These are phyloP conservation scores for Solanum paucissectum DNA, from an alignment of 257 asterid genomes.

Conservation along the genomic window DNA sequence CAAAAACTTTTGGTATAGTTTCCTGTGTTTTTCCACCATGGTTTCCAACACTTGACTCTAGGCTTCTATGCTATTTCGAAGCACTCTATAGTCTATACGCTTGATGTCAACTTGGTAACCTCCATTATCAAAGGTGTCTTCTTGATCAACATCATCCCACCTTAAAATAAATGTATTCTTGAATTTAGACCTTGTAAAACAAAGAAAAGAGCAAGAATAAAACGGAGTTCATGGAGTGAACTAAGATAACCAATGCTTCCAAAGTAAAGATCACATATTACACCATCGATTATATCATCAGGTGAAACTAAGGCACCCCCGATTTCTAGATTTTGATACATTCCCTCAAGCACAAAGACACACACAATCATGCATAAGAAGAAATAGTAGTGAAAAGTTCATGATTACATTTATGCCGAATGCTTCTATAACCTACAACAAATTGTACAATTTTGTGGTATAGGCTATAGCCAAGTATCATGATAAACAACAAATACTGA, in stretches of 20 bases:
- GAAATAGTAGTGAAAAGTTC: background rate
- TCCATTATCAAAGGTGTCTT: background rate
- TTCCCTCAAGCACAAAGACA: background rate
- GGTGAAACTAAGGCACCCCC: background rate
- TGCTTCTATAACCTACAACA: background rate
- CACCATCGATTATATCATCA: background rate
- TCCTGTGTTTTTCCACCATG: background rate
- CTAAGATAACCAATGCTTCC: background rate
- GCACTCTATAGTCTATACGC: background rate
- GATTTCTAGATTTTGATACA: background rate
- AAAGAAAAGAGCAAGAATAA: no score
- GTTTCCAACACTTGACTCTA: background rate
- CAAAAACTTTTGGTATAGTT: background rate
- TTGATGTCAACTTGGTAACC: background rate
- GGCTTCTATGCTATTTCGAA: background rate
- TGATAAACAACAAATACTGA: background rate
- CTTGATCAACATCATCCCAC: background rate
- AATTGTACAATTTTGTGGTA: background rate
- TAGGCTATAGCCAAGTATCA: background rate
- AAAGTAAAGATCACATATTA: background rate
- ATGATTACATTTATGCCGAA: background rate
- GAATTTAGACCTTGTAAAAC: background rate
- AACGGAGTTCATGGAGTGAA: background rate
- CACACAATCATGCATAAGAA: background rate
- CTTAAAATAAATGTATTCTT: no score